Percentiles rank a stretch among this genome's conserved stretches.
Evolutionary conservation across 495 filamentous ascomycete species (phyloP).

Genomic region (Tuber umbilicatum): DNA sequence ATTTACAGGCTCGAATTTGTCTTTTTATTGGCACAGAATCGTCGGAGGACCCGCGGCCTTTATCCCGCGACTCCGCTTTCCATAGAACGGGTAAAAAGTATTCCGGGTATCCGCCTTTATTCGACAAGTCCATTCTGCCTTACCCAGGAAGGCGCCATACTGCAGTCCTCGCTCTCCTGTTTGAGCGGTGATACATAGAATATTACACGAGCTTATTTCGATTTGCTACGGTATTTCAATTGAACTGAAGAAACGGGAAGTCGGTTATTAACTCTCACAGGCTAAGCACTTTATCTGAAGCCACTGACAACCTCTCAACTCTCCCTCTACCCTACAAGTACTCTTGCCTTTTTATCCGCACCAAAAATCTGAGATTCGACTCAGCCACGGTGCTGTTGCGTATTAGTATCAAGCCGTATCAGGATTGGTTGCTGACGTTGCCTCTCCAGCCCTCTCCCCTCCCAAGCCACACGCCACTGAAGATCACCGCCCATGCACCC

Average conservation of each 20-base stretch:
- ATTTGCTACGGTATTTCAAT: not conserved
- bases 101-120: not conserved
- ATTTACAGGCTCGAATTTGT: not conserved
- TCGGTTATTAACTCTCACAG: not conserved
- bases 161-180: not conserved
- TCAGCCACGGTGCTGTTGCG: not conserved
- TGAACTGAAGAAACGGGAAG: not conserved
- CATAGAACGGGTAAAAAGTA: not conserved
- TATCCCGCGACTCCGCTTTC: not conserved
- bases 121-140: not conserved
- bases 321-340: not conserved
- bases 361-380: not conserved
- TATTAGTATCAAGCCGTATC: not conserved
- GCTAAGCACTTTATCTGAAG: not conserved
- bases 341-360: not conserved
- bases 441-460: conserved; percentile 12
- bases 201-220: not conserved
- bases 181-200: not conserved
- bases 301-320: not conserved
- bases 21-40: not conserved
- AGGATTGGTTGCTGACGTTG: conserved; percentile 14
- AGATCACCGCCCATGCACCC: not conserved
- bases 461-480: conserved; percentile 14
- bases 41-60: not conserved
- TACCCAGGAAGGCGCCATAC: not conserved